Evolutionary conservation across 169 alveolate species (phyloP).

Genomic region (Babesia sp.): DNA sequence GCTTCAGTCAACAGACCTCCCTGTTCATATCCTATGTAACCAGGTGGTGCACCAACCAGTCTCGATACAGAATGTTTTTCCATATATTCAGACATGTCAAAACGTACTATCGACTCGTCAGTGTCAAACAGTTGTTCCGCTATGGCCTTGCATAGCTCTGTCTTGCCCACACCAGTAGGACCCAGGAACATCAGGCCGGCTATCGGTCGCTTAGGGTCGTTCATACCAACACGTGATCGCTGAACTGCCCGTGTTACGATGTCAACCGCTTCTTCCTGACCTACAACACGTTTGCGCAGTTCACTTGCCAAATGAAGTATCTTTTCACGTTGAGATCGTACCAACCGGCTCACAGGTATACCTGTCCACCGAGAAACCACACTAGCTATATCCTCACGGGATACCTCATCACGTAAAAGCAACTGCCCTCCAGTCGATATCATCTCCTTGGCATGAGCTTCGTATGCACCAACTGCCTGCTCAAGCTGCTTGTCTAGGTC

Average conservation of each 20-base stretch:
- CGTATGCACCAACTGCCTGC: slow-evolving; percentile 67
- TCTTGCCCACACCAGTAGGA: slow-evolving; percentile 91
- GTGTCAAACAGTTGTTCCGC: slow-evolving; percentile 88
- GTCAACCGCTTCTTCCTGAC: slow-evolving; percentile 82
- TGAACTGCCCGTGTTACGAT: slow-evolving; percentile 83
- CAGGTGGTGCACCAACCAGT: slow-evolving; percentile 91
- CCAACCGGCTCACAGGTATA: slow-evolving; percentile 80
- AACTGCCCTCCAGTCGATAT: slow-evolving; percentile 65
- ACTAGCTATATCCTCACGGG: slow-evolving; percentile 82
- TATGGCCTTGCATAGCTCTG: slow-evolving; percentile 87
- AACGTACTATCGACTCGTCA: slow-evolving; percentile 79
- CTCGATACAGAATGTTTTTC: slow-evolving; percentile 88
- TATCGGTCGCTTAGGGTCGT: slow-evolving; percentile 86
- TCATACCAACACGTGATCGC: slow-evolving; percentile 87
- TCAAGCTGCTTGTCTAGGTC: slow-evolving; percentile 80
- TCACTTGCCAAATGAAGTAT: slow-evolving; percentile 76
- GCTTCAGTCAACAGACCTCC: slow-evolving; percentile 91
- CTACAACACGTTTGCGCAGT: slow-evolving; percentile 79
- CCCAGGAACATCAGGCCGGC: slow-evolving; percentile 89
- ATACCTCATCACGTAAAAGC: slow-evolving; percentile 80
- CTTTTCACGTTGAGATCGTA: slow-evolving; percentile 82
- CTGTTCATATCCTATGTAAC: slow-evolving; percentile 88
- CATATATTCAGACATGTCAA: slow-evolving; percentile 91
- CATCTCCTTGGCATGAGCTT: slow-evolving; percentile 68
- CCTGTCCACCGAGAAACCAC: slow-evolving; percentile 88